Conservation (phyloP, 164 flowering plant genomes). For the Vitis labrusca region DNA sequence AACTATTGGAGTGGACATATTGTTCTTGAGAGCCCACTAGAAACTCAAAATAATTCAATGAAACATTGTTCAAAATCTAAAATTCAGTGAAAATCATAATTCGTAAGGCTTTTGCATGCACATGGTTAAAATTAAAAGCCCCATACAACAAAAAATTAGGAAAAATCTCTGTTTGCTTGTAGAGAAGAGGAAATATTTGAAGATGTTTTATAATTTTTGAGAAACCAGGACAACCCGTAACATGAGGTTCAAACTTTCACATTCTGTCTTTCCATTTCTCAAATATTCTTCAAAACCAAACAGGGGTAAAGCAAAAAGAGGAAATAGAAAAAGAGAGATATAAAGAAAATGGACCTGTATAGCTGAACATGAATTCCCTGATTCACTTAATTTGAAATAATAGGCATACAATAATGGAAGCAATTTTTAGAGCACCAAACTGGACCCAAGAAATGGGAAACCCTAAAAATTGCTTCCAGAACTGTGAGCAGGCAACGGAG, state of each 20-base stretch:
- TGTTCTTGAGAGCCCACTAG: no score
- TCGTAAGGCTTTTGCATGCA: background rate
- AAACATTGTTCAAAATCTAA: background rate
- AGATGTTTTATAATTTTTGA: background rate
- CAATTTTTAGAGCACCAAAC: slow-evolving; percentile 16
- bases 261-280: background rate
- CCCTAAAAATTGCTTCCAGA: slow-evolving; percentile 16
- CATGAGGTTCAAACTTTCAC: background rate
- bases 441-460: slow-evolving; percentile 1
- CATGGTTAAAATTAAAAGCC: background rate
- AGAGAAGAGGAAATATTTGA: background rate
- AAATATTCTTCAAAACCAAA: background rate
- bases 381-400: background rate
- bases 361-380: slow-evolving; percentile 15
- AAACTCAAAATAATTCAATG: no score
- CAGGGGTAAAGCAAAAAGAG: background rate
- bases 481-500: background rate
- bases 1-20: background rate
- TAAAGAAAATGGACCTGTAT: background rate
- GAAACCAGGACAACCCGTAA: background rate
- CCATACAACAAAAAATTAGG: background rate
- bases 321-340: background rate
- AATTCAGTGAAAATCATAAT: background rate
- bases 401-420: background rate
- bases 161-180: background rate